These are phyloP conservation scores for Pseudogymnoascus sp. DNA, from an alignment of 2,329 filamentous ascomycete species.

Conservation along the genomic window DNA sequence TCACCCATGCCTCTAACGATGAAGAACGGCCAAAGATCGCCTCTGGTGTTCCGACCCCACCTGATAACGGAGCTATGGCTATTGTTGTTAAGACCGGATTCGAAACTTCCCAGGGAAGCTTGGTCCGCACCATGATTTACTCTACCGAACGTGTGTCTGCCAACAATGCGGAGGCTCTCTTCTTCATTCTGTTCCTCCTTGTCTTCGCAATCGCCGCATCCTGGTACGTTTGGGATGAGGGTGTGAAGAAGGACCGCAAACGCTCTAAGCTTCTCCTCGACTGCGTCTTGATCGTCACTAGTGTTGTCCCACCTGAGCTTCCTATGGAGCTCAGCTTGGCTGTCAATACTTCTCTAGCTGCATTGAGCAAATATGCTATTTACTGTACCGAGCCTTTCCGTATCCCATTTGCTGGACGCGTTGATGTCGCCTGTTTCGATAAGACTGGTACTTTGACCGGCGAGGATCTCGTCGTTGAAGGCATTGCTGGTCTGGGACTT, in stretches of 20 bases:
- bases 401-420: constrained; percentile 89
- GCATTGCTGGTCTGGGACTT: constrained; percentile 81
- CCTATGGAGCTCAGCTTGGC: constrained; percentile 97
- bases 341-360: constrained; percentile 93
- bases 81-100: constrained; percentile 96
- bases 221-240: constrained; percentile 98
- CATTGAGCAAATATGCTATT: constrained; percentile 89
- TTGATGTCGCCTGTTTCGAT: constrained; percentile 96
- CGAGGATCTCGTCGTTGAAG: constrained; percentile 93
- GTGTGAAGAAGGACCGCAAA: constrained; percentile 88
- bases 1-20: constrained; percentile 76
- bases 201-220: constrained; percentile 95
- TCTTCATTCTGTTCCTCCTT: constrained; percentile 94
- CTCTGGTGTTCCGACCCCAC: constrained; percentile 73
- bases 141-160: constrained; percentile 98
- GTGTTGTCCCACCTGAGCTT: constrained; percentile 94
- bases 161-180: constrained; percentile 90
- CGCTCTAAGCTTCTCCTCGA: constrained; percentile 94
- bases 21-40: constrained; percentile 63
- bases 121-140: constrained; percentile 99
- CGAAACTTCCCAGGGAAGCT: constrained; percentile 93
- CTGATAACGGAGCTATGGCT: constrained; percentile 88
- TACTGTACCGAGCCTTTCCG: constrained; percentile 99
- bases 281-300: constrained; percentile 95
- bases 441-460: constrained; percentile 97